phyloP scores from a whole-genome alignment of 2,329 filamentous ascomycete genomes.

The Penicillium sp. region DNA sequence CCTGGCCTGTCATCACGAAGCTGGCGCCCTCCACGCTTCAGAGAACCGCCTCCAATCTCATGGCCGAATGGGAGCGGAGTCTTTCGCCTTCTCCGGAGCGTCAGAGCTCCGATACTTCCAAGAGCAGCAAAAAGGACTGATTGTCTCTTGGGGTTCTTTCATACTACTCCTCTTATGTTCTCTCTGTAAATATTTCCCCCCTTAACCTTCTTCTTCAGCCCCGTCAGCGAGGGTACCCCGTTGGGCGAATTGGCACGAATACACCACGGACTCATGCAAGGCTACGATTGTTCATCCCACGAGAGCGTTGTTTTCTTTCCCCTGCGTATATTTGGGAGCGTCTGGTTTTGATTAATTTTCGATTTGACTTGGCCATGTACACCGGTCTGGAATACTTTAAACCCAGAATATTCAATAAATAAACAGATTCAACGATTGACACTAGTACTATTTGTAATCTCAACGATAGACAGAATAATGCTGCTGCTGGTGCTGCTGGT shows the following conservation, averaged over 20 bases:
- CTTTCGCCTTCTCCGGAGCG: conserved; percentile 58
- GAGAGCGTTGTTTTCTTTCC: conserved; percentile 32
- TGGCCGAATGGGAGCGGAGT: conserved; percentile 90
- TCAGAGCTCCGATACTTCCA: conserved; percentile 24
- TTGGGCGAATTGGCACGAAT: conserved; percentile 24
- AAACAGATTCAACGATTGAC: not conserved
- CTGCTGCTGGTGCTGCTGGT: not conserved
- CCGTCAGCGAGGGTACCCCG: conserved; percentile 16
- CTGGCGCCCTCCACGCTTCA: conserved; percentile 77
- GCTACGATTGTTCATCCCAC: conserved; percentile 37
- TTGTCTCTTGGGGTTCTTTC: conserved; percentile 12
- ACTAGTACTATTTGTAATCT: not conserved
- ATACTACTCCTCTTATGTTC: conserved; percentile 14
- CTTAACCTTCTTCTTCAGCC: conserved; percentile 23
- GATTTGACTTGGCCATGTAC: conserved; percentile 10
- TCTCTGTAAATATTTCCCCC: conserved; percentile 26
- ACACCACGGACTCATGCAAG: conserved; percentile 35
- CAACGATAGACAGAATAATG: not conserved
- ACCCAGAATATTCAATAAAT: not conserved
- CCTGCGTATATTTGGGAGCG: conserved; percentile 15
- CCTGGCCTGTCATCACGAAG: conserved; percentile 74
- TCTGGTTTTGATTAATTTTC: conserved; percentile 13
- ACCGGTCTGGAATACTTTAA: not conserved
- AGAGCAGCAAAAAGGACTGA: conserved; percentile 40
- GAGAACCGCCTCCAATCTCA: conserved; percentile 79